A percentile compares a stretch with the other conserved stretches of the same genome.
Conservation (phyloP, 148 eudicot genomes). For the Selenicereus undatus region DNA sequence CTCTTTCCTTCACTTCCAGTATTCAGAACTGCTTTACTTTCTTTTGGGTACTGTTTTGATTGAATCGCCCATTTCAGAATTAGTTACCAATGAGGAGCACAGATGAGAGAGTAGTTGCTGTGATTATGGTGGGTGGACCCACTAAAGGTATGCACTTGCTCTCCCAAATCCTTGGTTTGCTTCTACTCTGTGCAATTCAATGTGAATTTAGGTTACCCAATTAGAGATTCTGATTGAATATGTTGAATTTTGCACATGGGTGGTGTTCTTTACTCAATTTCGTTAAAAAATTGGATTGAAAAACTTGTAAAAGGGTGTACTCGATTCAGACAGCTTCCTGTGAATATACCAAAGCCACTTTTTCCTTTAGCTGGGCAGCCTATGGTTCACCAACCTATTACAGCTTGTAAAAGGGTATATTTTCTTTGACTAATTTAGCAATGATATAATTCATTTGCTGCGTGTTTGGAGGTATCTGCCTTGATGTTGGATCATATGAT, state of each 20-base stretch:
- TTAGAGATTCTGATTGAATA: constrained; percentile 14
- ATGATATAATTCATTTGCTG: not conserved
- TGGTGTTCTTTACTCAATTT: not conserved
- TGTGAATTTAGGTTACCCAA: constrained; percentile 9
- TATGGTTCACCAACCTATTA: constrained; percentile 96
- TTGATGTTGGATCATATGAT: not conserved
- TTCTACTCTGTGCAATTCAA: too few relatives aligned
- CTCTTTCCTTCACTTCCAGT: too few relatives aligned
- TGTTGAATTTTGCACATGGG: constrained; percentile 12
- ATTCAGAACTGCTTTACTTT: too few relatives aligned
- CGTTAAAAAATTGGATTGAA: not conserved
- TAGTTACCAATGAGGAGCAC: too few relatives aligned
- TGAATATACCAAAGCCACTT: constrained; percentile 9
- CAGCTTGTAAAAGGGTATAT: constrained; percentile 84
- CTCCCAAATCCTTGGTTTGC: too few relatives aligned
- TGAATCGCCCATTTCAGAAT: too few relatives aligned
- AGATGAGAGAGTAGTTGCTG: too few relatives aligned
- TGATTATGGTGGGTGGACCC: too few relatives aligned
- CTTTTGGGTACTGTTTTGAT: too few relatives aligned
- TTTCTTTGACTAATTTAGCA: constrained; percentile 16
- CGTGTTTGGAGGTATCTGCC: not conserved
- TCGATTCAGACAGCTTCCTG: constrained; percentile 79
- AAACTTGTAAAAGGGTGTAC: constrained; percentile 36
- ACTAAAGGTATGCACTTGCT: too few relatives aligned
- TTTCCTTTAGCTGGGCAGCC: constrained; percentile 22